Base-by-base conservation (phyloP, 1,284 basidiomycete genomes). In the Bondarzewia mesenterica region DNA sequence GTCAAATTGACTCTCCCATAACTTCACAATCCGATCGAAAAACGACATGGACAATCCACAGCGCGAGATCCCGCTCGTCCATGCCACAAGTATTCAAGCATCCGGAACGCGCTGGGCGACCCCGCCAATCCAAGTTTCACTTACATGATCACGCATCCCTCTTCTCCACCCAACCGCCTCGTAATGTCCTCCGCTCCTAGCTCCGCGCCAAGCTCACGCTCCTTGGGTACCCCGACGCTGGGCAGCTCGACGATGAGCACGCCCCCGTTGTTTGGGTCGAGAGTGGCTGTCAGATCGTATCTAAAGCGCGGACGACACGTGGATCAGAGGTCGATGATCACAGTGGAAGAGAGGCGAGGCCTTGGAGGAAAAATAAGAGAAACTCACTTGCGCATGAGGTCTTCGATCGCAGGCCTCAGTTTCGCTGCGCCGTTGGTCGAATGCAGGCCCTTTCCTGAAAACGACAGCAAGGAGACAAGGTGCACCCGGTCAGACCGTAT, bases 331-430 rank as follows among this genome's bases (percentile, higher is more conserved):
- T 21, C 7, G 6, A 20, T 10, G 14, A 10, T 14, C 16, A 10
- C 16, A 41, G 39, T 14, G 39, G 12, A 20, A 41, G 32, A 8
- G 27, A 18, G 36, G 35, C 21, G 46, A 36, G 50, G 43, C 40
- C 8, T 8, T 7, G 51, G 39, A 39, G 29, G 29, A 32, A 20
- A 39, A 38, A 7, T 41, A 26, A 39, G 48, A 37, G 7, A 27
- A 35, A 62, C 74, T 36, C 55, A 89, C 85, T 86, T 88, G 52
- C 75, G 73, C 80, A 94, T 90, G 49, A 97, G 69, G 44, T 89
- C 83, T 63, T 89, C 89, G 43, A 99, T 87, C 3, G 93, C 94
- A 18, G 95, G 95, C 62, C 90, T 94, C 63, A 98, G 80, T 68
- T 96, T 96, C 1, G 90, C 85, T 12, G 82, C 75, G 48, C 87